Percentiles rank a stretch among this genome's conserved stretches.
These are phyloP conservation scores for Cardiospermum halicacabum DNA, from an alignment of 345 rosid genomes.

Conservation along the genomic window DNA sequence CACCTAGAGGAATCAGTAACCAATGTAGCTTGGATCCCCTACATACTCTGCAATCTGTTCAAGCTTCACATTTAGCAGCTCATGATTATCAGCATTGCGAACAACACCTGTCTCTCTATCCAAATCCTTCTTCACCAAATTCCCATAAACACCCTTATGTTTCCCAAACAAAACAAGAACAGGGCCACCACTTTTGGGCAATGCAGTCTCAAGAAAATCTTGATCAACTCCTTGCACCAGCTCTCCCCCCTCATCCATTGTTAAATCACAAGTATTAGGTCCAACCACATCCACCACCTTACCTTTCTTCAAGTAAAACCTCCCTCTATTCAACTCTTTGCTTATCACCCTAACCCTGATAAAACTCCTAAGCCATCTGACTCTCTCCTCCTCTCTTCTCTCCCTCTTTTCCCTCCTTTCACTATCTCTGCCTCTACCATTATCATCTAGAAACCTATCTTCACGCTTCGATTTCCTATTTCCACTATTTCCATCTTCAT, in stretches of 20 bases:
- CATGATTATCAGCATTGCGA: constrained; percentile 56
- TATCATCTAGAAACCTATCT: constrained; percentile 8
- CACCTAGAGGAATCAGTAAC: no score
- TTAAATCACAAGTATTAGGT: no score
- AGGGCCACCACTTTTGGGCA: constrained; percentile 66
- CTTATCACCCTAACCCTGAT: constrained; percentile 72
- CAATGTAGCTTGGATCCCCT: constrained; percentile 58
- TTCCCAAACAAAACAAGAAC: constrained; percentile 63
- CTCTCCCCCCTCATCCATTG: constrained; percentile 70
- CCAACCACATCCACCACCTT: constrained; percentile 79
- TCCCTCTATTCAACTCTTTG: constrained; percentile 63
- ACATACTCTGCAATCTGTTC: constrained; percentile 84
- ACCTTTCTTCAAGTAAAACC: constrained; percentile 75
- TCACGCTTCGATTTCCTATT: not conserved
- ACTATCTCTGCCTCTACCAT: constrained; percentile 22
- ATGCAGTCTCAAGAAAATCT: constrained; percentile 78
- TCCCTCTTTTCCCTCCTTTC: constrained; percentile 22
- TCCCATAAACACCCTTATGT: constrained; percentile 70
- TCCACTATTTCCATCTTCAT: constrained; percentile 9
- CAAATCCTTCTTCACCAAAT: no score
- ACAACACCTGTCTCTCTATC: constrained; percentile 64
- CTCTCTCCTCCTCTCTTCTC: constrained; percentile 22
- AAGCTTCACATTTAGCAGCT: constrained; percentile 57
- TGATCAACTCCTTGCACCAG: constrained; percentile 74
- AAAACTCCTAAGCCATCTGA: constrained; percentile 65